A percentile compares a stretch with the other conserved stretches of the same genome.
Conservation (phyloP, 768 basidiomycete genomes). For the Suillus ampliporus region DNA sequence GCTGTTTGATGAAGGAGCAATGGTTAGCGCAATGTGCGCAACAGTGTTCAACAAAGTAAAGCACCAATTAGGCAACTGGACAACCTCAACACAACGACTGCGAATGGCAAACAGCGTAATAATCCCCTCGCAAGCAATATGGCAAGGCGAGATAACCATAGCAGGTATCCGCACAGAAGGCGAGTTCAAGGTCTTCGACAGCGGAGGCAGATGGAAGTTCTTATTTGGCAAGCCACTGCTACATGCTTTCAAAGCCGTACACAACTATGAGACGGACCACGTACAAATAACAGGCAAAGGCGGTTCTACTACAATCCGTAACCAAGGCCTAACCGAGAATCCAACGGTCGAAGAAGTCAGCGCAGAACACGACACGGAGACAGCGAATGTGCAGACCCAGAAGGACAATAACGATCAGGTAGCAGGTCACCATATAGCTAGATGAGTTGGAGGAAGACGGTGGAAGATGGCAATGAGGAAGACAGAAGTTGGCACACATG, state of each 20-base stretch:
- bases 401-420: too few relatives aligned
- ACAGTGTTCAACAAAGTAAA: conserved; percentile 8
- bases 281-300: too few relatives aligned
- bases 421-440: too few relatives aligned
- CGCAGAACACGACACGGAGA: too few relatives aligned
- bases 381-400: too few relatives aligned
- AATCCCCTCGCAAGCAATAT: conserved; percentile 15
- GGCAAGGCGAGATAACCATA: conserved; percentile 8
- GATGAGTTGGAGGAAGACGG: too few relatives aligned
- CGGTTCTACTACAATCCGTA: not conserved
- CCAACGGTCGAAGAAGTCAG: too few relatives aligned
- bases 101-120: conserved; percentile 41
- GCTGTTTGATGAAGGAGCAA: conserved; percentile 38
- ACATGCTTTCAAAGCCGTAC: conserved; percentile 24
- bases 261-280: conserved; percentile 30
- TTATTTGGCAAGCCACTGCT: conserved; percentile 38
- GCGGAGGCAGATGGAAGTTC: conserved; percentile 35
- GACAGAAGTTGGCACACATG: too few relatives aligned
- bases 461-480: too few relatives aligned
- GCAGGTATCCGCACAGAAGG: not conserved
- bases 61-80: conserved; percentile 16
- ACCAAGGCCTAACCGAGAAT: too few relatives aligned
- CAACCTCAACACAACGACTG: conserved; percentile 25
- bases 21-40: conserved; percentile 34
- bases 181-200: conserved; percentile 22